Percentiles rank a stretch among this genome's conserved stretches.
Evolutionary conservation across 2,329 filamentous ascomycete species (phyloP).

Genomic region (Trichophyton rubrum): DNA sequence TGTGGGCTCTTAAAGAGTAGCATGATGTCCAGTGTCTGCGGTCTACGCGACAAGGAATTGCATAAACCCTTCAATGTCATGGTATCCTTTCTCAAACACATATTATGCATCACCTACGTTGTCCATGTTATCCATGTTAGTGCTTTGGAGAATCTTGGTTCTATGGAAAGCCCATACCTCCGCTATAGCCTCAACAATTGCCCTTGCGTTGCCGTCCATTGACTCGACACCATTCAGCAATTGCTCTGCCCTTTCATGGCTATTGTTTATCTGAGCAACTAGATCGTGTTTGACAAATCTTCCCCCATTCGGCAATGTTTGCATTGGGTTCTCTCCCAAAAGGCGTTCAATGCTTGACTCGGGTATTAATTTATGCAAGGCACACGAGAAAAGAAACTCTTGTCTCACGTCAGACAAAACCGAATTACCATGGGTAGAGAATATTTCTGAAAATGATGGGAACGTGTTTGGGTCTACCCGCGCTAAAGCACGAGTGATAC

Average conservation of each 20-base stretch:
- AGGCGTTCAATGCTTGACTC: constrained; percentile 66
- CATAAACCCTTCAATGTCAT: constrained; percentile 51
- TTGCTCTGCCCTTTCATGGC: constrained; percentile 61
- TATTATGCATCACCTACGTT: constrained; percentile 40
- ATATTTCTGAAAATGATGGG: constrained; percentile 52
- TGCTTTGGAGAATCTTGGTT: not conserved
- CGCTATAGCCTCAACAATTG: constrained; percentile 64
- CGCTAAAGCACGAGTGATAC: constrained; percentile 53
- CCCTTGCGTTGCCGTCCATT: constrained; percentile 83
- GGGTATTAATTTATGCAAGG: constrained; percentile 71
- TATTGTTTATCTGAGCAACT: constrained; percentile 62
- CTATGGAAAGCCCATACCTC: constrained; percentile 40
- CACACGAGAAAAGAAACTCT: constrained; percentile 82
- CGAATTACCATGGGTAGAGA: constrained; percentile 47
- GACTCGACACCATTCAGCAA: constrained; percentile 73
- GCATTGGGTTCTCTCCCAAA: constrained; percentile 71
- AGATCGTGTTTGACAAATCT: constrained; percentile 68
- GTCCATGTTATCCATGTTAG: constrained; percentile 3
- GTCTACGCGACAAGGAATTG: constrained; percentile 43
- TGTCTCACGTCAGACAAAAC: constrained; percentile 56
- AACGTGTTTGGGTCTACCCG: constrained; percentile 51
- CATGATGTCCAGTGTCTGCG: constrained; percentile 46
- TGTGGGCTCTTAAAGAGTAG: constrained; percentile 47
- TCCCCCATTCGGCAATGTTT: constrained; percentile 59
- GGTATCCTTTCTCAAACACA: constrained; percentile 49